A percentile compares a stretch with the other conserved stretches of the same genome.
These are phyloP conservation scores for Phytophthora sp. DNA, from an alignment of 352 stramenopile species.

Conservation along the genomic window DNA sequence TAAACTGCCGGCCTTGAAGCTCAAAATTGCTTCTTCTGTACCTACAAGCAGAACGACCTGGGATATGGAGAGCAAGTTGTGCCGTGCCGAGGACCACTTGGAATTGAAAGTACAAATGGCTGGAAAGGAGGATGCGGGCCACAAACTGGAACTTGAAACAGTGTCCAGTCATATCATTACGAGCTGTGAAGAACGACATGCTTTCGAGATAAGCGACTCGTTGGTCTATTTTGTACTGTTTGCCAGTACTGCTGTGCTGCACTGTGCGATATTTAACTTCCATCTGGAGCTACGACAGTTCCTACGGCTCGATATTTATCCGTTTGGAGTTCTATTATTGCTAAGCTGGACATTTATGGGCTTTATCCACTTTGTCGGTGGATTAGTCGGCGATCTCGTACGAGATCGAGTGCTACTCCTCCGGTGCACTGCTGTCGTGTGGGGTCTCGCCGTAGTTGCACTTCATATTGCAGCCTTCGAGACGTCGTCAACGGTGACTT, in stretches of 20 bases:
- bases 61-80: constrained; percentile 14
- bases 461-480: constrained; percentile 50
- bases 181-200: background rate
- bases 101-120: constrained; percentile 4
- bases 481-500: constrained; percentile 33
- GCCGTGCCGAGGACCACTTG: constrained; percentile 1
- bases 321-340: constrained; percentile 64
- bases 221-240: constrained; percentile 62
- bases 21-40: constrained; percentile 8
- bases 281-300: constrained; percentile 54
- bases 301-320: constrained; percentile 52
- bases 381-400: constrained; percentile 56
- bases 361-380: constrained; percentile 57
- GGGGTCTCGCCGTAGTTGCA: constrained; percentile 51
- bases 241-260: constrained; percentile 57
- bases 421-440: constrained; percentile 46
- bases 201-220: constrained; percentile 35
- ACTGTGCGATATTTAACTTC: constrained; percentile 74
- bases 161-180: background rate
- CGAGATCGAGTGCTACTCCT: constrained; percentile 54
- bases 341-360: constrained; percentile 62
- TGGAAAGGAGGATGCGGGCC: background rate
- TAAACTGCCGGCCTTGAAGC: constrained; percentile 19
- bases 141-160: constrained; percentile 9
- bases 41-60: background rate